Base-by-base conservation (phyloP, 257 asterid species). In the Ajuga chamaepitys region DNA sequence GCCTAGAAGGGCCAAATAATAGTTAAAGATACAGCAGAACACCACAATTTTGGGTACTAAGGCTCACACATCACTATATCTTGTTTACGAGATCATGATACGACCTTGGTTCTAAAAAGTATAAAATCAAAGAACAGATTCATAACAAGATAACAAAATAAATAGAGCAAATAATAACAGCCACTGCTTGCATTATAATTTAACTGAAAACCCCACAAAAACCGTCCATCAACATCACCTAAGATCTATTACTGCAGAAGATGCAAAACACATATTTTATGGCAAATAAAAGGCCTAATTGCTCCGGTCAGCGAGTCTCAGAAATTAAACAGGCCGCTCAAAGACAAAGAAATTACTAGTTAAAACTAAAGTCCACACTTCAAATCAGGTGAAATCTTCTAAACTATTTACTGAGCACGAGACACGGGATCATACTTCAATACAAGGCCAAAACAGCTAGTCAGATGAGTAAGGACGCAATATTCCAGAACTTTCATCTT, bases 1-100 rank as follows among this genome's bases (percentile, higher is more conserved):
- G 99, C 82, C 99, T 93, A 76, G 69, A 79, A 66, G 21, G 44
- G 58, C 71, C 74, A 80, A 55, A 56, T 48, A 77, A 64, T 44
- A 67, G 64, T 77, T 62, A 58, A 9, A 64, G 47, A 57, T 63
- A 58, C 44, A 38, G 44, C 53, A 61, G n/a, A 57, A 62, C 51
- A 34, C 25, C 46, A 45, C 34, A 58, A 58, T 53, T 10, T 38
- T 16, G 30, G 57, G 21, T 16, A 34, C 45, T 18, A 41, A 26
- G 77, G 38, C 40, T 11, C 25, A 20, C 48, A 38, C 32, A 62
- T 28, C 52, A 64, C 26, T 18, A 32, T 56, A 59, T 34, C 3
- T 55, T 64, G 59, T 46, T 64, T n/a, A 14, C 45, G 38, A 58
- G 32, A 51, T 45, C 58, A 55, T 57, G 46, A 53, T 45, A 40